Evolutionary conservation across 2,329 filamentous ascomycete genomes (phyloP), one percentile per base, ranked within the genome.

Genomic region (Thermoascus crustaceus): DNA sequence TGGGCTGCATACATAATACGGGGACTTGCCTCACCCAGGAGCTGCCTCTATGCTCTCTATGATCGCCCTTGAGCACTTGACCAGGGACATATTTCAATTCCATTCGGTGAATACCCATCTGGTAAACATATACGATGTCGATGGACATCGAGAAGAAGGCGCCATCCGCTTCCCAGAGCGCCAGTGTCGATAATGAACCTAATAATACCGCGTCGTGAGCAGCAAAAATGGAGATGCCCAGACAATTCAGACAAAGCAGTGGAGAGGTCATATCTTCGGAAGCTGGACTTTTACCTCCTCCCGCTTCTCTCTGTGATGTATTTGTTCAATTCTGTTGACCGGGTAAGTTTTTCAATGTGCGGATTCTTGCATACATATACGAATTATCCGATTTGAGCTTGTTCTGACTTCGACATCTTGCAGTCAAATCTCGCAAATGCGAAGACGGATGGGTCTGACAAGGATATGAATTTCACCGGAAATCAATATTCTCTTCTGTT

Each of bases 361-460:
- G 22, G 11, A 16, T 7, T 17, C 7, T 16, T 16, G 13, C 13
- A 29, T 13, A 16, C 26, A 29, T 38, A 41, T 14, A n/a, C n/a
- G n/a, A n/a, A n/a, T n/a, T n/a, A n/a, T n/a, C n/a, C n/a, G n/a
- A n/a, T n/a, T n/a, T n/a, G n/a, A n/a, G n/a, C n/a, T n/a, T n/a
- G n/a, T 10, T 4, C 26, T 17, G 13, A 29, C 18, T 5, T 4
- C 14, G 22, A 24, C 18, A 5, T 17, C 7, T 16, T 16, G 13
- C 13, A 29, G 26, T 29, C 26, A 29, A 41, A 41, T 14, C 21
- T 41, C 17, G 34, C 34, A 32, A 41, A 41, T 27, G 38, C 71
- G 0, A 69, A 73, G 40, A 73, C 69, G 0, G 67, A 71, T 35
- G 67, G 67, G 4, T 53, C 67, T 22, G 61, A 66, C n/a, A 45